Evolutionary conservation across 1,139 yeast genomes (phyloP), one percentile per base, ranked within the genome.

Genomic region (Saccharomyces hybrid): DNA sequence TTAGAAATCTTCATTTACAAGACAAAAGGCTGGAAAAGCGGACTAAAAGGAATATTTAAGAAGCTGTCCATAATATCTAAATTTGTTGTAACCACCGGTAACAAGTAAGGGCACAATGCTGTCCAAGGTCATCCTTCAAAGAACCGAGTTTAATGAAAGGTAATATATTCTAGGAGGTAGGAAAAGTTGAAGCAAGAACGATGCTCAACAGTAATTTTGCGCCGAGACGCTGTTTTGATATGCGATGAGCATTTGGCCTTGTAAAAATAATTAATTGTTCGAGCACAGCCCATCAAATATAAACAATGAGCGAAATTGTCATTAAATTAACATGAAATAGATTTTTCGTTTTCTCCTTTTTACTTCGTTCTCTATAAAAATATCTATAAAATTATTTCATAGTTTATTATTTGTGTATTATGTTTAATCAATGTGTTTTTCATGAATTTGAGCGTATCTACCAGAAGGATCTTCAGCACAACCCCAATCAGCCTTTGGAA

Each of bases 401-500:
- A 48, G 28, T 49, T 14, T 27, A 38, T 51, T 52, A 28, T 59
- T 52, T 38, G 31, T 24, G 21, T 21, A 28, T 48, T 34, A 24
- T 61, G 62, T 38, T 38, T 38, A 38, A 2, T 71, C 67, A 58
- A 81, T 78, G 59, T 82, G 80, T 64, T 82, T 72, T 54, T 86
- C 90, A 73, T 93, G 99, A 64, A 87, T 83, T 75, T 87, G 82
- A 64, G 96, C 97, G 70, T 79, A 91, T 78, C 99, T 88, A 61
- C 99, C 99, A 55, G 96, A 87, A 54, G 99, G 99, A 74, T 93
- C 99, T 65, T 85, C 96, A 69, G 90, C 91, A 77, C 99, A 93
- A 61, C 99, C 99, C 99, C 99, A 93, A 75, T 93, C 98, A 61
- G 97, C 98, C 81, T 93, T 93, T 72, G 99, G 99, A 74, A 93